Evolutionary conservation across 371 early-diverging fungal genomes (phyloP), one percentile per base, ranked within the genome.

Genomic region (Saksenaea oblongispora): DNA sequence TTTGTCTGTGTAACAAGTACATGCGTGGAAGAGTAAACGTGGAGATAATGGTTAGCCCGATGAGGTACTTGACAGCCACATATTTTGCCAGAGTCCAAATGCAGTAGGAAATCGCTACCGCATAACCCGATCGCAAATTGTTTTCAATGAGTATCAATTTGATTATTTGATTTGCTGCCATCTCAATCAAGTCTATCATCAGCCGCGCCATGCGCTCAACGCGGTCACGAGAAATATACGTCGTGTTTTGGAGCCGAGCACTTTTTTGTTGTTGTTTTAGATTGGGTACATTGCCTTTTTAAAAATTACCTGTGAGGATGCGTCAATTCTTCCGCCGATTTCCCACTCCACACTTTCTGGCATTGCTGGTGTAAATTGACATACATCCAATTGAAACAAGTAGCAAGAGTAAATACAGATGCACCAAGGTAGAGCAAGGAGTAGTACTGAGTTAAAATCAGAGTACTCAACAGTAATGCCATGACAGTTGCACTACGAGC

Each of bases 291-390:
- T 37, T 26, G 39, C n/a, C 1, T 39, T 39, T 39, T 3, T 39
- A 39, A 39, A 14, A 39, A 47, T 59, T 59, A 59, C 59, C 42
- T 59, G 31, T 59, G 59, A 24, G 59, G 59, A 34, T 59, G 59
- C 26, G 14, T 9, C 10, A 59, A 10, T 3, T 11, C 28, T 13
- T 59, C 42, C 18, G 59, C 47, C 13, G 59, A 18, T 42, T 59
- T 59, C 7, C 59, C 59, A 28, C 59, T 59, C 24, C 37, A 42
- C 8, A 59, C 42, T 26, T 27, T 39, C 13, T 59, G 24, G 44
- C 59, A 26, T 24, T 59, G 59, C 15, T 41, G 42, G 24, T 59
- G 59, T 22, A 59, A 14, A 28, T 59, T 59, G 26, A 59, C 59
- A 59, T 59, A 59, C 13, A 59, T 42, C 59, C 59, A 59, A 27